phyloP scores from a whole-genome alignment of 2,329 filamentous ascomycete species.

The Diaporthe vexans region DNA sequence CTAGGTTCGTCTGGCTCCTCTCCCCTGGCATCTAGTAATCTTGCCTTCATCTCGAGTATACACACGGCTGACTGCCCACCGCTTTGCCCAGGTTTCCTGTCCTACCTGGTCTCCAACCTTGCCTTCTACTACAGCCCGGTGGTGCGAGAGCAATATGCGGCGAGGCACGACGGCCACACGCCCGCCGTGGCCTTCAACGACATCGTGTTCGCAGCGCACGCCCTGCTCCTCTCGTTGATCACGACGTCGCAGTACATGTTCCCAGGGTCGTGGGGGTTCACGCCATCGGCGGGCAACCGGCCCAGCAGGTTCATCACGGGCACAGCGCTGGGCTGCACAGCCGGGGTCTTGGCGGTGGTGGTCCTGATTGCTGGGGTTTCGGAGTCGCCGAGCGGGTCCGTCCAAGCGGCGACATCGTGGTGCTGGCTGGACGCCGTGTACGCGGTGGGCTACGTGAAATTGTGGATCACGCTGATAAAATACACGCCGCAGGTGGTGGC shows the following conservation, averaged over 20 bases:
- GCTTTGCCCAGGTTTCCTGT: slow-evolving; percentile 72
- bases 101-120: slow-evolving; percentile 81
- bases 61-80: slow-evolving; percentile 26
- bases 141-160: slow-evolving; percentile 86
- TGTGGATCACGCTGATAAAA: slow-evolving; percentile 90
- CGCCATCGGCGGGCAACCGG: slow-evolving; percentile 67
- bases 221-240: slow-evolving; percentile 77
- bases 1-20: slow-evolving; percentile 58
- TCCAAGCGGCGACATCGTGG: slow-evolving; percentile 56
- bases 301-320: slow-evolving; percentile 74
- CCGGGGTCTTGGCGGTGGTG: slow-evolving; percentile 68
- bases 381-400: slow-evolving; percentile 54
- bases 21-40: neutral
- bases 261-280: slow-evolving; percentile 81
- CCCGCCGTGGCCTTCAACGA: slow-evolving; percentile 94
- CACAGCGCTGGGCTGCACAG: slow-evolving; percentile 77
- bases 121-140: slow-evolving; percentile 84
- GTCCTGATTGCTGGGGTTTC: slow-evolving; percentile 59
- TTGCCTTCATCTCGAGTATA: neutral
- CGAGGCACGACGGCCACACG: slow-evolving; percentile 79
- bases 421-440: slow-evolving; percentile 75
- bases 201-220: slow-evolving; percentile 88
- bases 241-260: slow-evolving; percentile 84
- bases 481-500: slow-evolving; percentile 89
- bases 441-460: slow-evolving; percentile 87